phyloP scores from a whole-genome alignment of 129 eudicot genomes.

The Centaurea solstitialis region DNA sequence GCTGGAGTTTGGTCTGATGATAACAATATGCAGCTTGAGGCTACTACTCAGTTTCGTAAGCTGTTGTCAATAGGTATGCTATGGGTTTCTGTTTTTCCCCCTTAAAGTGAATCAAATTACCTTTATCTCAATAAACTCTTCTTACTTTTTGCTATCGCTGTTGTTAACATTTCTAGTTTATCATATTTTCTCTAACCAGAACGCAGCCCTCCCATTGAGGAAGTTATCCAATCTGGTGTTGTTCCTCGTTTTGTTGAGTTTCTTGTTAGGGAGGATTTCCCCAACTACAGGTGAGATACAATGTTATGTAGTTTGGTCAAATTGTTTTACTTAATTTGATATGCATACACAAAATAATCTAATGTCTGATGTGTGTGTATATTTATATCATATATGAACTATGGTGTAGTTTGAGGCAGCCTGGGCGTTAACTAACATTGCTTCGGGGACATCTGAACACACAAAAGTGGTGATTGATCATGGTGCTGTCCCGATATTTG shows the following conservation, averaged over 20 bases:
- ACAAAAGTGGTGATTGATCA: conserved; percentile 86
- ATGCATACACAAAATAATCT: neutral
- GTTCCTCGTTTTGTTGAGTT: conserved; percentile 92
- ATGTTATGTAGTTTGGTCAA: neutral
- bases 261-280: conserved; percentile 75
- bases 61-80: conserved; percentile 74
- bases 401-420: conserved; percentile 81
- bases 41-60: conserved; percentile 85
- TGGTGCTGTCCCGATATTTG: conserved; percentile 90
- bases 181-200: conserved; percentile 36
- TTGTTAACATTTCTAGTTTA: neutral
- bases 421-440: conserved; percentile 91
- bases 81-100: neutral
- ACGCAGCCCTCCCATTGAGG: conserved; percentile 90
- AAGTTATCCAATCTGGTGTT: conserved; percentile 82
- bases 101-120: neutral
- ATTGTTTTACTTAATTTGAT: conserved; percentile 3
- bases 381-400: neutral
- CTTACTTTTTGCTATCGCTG: neutral
- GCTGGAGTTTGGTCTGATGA: conserved; percentile 70
- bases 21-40: conserved; percentile 61
- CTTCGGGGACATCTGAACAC: conserved; percentile 90
- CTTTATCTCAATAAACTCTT: neutral
- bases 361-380: neutral
- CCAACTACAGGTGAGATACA: conserved; percentile 67